Conservation (phyloP, 2,329 filamentous ascomycete genomes). For the Fusarium sp. region DNA sequence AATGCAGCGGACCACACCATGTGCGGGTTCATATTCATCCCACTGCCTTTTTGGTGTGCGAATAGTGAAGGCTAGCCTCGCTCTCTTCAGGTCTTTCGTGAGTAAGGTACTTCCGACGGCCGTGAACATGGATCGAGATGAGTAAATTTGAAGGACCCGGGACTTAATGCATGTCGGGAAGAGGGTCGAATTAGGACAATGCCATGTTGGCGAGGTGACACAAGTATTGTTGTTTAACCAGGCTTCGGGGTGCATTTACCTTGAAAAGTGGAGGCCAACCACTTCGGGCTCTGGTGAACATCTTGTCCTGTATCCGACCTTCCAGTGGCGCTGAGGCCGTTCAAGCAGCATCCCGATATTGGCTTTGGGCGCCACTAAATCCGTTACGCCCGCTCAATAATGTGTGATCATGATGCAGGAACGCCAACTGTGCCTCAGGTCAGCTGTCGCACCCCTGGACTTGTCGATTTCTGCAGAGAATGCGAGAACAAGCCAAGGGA, state of each 20-base stretch:
- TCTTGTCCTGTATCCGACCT: conserved; percentile 20
- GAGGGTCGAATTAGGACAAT: conserved; percentile 17
- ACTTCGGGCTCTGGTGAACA: conserved; percentile 11
- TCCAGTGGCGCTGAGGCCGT: conserved; percentile 4
- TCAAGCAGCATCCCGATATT: neutral
- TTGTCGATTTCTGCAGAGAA: conserved; percentile 33
- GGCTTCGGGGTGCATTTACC: conserved; percentile 16
- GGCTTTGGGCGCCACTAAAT: conserved; percentile 17
- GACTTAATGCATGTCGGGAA: conserved; percentile 17
- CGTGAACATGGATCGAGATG: neutral
- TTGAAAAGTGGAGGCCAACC: conserved; percentile 3
- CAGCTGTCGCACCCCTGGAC: conserved; percentile 37
- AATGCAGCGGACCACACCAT: neutral
- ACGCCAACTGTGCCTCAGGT: conserved; percentile 25
- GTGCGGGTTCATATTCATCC: conserved; percentile 41
- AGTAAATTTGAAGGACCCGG: conserved; percentile 6
- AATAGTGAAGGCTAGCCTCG: conserved; percentile 22
- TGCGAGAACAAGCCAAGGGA: conserved; percentile 32
- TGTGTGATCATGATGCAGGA: conserved; percentile 36
- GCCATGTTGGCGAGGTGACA: conserved; percentile 15
- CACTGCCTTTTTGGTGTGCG: conserved; percentile 18
- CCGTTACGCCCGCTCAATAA: conserved; percentile 3
- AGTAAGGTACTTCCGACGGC: neutral
- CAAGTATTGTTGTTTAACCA: conserved; percentile 18
- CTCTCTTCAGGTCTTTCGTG: neutral